These are phyloP conservation scores for Candida neerlandica DNA, from an alignment of 1,139 yeast genomes.

Conservation along the genomic window DNA sequence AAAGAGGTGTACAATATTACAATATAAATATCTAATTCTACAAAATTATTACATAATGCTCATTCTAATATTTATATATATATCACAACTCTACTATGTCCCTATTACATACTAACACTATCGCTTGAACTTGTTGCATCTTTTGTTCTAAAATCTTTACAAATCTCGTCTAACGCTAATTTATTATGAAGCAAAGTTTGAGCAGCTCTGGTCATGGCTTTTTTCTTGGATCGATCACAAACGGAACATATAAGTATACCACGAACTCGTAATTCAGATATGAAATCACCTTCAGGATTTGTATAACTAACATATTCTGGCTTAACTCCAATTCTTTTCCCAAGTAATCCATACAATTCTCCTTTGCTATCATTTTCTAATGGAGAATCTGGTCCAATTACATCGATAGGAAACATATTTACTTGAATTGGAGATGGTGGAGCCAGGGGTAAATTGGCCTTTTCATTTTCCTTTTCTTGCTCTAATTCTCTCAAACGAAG, in stretches of 20 bases:
- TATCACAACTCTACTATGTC: no score
- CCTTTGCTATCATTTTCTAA: constrained; percentile 43
- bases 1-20: no score
- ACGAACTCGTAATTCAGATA: constrained; percentile 40
- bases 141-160: constrained; percentile 12
- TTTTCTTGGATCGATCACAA: constrained; percentile 44
- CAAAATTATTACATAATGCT: no score
- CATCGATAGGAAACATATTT: constrained; percentile 30
- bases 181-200: constrained; percentile 43
- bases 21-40: no score
- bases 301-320: constrained; percentile 39
- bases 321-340: constrained; percentile 37
- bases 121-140: neutral
- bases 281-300: neutral
- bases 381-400: constrained; percentile 23
- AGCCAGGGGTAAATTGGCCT: constrained; percentile 4
- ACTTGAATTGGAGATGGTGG: constrained; percentile 18
- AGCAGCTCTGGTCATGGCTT: constrained; percentile 52
- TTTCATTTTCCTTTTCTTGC: constrained; percentile 24
- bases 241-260: constrained; percentile 41
- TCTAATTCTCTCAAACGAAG: constrained; percentile 10
- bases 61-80: no score
- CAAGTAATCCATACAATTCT: constrained; percentile 45
- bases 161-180: constrained; percentile 26
- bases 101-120: neutral